Evolutionary conservation across 2,329 filamentous ascomycete species (phyloP).

Genomic region (Claviceps citrina): DNA sequence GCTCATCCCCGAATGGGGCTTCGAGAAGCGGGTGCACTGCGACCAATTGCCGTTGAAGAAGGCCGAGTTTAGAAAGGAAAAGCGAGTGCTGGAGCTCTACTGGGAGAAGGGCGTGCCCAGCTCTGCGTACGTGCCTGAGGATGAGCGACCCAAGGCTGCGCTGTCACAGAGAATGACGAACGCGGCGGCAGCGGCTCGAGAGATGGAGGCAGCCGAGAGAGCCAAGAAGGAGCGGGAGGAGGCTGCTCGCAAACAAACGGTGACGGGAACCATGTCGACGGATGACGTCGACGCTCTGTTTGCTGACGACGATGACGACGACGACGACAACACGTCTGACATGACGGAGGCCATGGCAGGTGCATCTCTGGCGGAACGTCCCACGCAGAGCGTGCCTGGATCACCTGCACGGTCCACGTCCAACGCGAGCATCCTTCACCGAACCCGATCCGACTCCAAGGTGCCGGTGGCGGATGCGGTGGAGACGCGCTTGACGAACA

Average conservation of each 20-base stretch:
- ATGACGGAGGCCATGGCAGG: constrained; percentile 83
- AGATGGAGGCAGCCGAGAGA: constrained; percentile 69
- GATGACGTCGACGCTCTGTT: constrained; percentile 93
- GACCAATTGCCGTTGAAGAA: constrained; percentile 96
- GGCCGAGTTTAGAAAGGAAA: constrained; percentile 96
- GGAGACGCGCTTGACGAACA: constrained; percentile 71
- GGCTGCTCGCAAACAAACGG: constrained; percentile 79
- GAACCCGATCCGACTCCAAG: constrained; percentile 88
- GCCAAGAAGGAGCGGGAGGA: constrained; percentile 79
- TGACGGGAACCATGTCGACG: constrained; percentile 84
- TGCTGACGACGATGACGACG: constrained; percentile 73
- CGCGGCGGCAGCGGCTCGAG: constrained; percentile 58
- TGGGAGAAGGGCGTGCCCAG: constrained; percentile 99
- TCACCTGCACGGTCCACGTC: constrained; percentile 69
- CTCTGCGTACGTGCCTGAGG: constrained; percentile 88
- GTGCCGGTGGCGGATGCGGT: constrained; percentile 59
- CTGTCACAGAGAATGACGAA: constrained; percentile 59
- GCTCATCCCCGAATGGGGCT: constrained; percentile 92
- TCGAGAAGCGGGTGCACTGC: constrained; percentile 98
- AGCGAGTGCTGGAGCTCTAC: constrained; percentile 86
- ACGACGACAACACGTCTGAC: constrained; percentile 76
- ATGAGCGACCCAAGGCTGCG: constrained; percentile 79
- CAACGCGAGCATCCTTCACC: constrained; percentile 55
- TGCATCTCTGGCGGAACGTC: constrained; percentile 74
- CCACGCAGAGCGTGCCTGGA: constrained; percentile 87